These are phyloP conservation scores for Pistacia integerrima DNA, from an alignment of 345 rosid species.

Conservation along the genomic window DNA sequence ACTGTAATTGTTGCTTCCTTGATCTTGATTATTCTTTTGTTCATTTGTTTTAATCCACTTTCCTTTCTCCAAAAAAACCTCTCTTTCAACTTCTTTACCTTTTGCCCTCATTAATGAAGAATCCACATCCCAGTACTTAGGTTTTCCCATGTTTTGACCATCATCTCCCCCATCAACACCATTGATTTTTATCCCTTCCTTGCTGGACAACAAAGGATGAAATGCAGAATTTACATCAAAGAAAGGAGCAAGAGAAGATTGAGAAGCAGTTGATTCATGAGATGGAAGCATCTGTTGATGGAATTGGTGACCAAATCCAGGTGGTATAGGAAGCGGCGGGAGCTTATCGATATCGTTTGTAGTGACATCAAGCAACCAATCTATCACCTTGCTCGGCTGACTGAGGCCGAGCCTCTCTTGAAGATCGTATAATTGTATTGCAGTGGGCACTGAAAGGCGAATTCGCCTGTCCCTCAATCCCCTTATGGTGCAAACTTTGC, in stretches of 20 bases:
- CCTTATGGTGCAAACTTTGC: slow-evolving; percentile 91
- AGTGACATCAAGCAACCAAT: slow-evolving; percentile 84
- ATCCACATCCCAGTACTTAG: slow-evolving; percentile 49
- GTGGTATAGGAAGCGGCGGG: slow-evolving; percentile 85
- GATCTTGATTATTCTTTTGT: slow-evolving; percentile 32
- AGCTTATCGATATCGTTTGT: slow-evolving; percentile 81
- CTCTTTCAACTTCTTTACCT: slow-evolving; percentile 38
- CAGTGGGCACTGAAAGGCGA: slow-evolving; percentile 92
- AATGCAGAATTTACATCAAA: slow-evolving; percentile 31
- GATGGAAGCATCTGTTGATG: slow-evolving; percentile 51
- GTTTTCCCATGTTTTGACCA: slow-evolving; percentile 18
- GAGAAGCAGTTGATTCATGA: slow-evolving; percentile 22
- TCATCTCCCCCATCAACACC: slow-evolving; percentile 16
- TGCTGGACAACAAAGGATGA: slow-evolving; percentile 29
- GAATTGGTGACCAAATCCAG: slow-evolving; percentile 70
- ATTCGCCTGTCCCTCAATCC: slow-evolving; percentile 89
- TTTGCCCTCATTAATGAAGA: slow-evolving; percentile 37
- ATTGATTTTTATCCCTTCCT: slow-evolving; percentile 42
- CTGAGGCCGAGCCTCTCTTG: slow-evolving; percentile 81
- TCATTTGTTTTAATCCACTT: slow-evolving; percentile 58
- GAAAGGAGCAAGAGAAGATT: slow-evolving; percentile 34
- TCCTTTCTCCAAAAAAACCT: slow-evolving; percentile 49
- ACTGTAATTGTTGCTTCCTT: slow-evolving; percentile 30
- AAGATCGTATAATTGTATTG: slow-evolving; percentile 86
- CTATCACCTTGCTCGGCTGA: slow-evolving; percentile 95